phyloP scores from a whole-genome alignment of 139 green algal genomes.

The Yamagishiella unicocca region DNA sequence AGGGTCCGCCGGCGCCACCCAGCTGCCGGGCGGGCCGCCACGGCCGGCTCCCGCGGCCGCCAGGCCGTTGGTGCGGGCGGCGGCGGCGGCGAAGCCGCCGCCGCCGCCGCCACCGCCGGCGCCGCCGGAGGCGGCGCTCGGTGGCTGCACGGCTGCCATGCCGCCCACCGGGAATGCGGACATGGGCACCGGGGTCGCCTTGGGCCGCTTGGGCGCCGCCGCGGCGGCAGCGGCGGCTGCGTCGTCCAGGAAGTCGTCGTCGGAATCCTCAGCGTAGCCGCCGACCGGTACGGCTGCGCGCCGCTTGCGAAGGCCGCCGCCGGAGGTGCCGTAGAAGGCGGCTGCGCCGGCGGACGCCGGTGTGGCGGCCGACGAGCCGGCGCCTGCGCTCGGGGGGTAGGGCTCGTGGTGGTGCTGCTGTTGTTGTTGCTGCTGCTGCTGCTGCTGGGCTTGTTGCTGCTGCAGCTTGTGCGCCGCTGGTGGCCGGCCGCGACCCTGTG shows the following conservation, averaged over 20 bases:
- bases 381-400: too few species aligned
- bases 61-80: constrained; percentile 13
- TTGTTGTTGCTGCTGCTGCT: constrained; percentile 24
- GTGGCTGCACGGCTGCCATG: neutral
- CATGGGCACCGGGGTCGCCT: constrained; percentile 1
- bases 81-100: too few species aligned
- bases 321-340: neutral
- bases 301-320: constrained; percentile 9
- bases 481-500: neutral
- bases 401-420: too few species aligned
- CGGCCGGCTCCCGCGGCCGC: too few species aligned
- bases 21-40: constrained; percentile 2
- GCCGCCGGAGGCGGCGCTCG: neutral
- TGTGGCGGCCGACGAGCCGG: neutral
- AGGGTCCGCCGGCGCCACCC: constrained; percentile 4
- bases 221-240: neutral
- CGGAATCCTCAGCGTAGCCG: constrained; percentile 28
- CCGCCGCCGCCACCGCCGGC: neutral
- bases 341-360: neutral
- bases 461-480: neutral
- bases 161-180: neutral
- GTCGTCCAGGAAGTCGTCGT: constrained; percentile 1
- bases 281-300: neutral
- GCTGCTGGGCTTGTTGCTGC: neutral
- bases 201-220: neutral